Base-by-base conservation (phyloP, 768 basidiomycete genomes). In the Lactarius psammicola region DNA sequence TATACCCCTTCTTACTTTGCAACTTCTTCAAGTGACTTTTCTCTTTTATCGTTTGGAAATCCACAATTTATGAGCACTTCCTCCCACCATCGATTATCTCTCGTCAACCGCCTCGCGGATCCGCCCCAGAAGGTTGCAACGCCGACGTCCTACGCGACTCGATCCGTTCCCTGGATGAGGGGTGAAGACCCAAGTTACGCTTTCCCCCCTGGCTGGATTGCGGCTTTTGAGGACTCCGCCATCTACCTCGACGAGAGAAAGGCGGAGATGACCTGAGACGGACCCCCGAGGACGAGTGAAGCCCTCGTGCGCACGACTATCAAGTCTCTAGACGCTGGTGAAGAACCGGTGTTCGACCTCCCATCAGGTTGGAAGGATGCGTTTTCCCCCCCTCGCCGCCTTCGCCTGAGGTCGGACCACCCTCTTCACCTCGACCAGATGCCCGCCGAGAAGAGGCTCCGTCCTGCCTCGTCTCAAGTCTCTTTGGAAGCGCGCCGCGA, bases 401-500 rank as follows among this genome's bases (percentile, higher is more conserved):
- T 28, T 34, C 38, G 15, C 26, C 46, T 31, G 61, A 20, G 15
- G 36, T 53, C 40, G 9, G 20, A 0, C 26, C 5, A 17, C 51
- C 56, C 11, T 62, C 65, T 42, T 57, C 34, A 11, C 17, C 49
- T 31, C 38, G 54, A n/a, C 26, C 57, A 17, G 56, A 55, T 23
- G 20, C 1, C n/a, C 31, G 44, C 56, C 23, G 58, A 17, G 60
- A 66, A 59, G 57, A 59, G n/a, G 30, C 23, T 62, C 65, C 17
- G 56, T 66, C 40, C 51, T 66, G 6, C 60, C 60, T 33, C 56
- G 30, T 31, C 38, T 66, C 26, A 66, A 66, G 51, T 62, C 61
- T 17, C 40, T 66, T 15, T 66, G 65, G 65, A 66, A 66, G 65
- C 65, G 65, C 17, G 65, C 61, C 31, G 31, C 61, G 38, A 59